Percentiles rank a stretch among this genome's conserved stretches.
phyloP scores from a whole-genome alignment of 192 early-diverging fungal species.

The Spizellomyces sp. region DNA sequence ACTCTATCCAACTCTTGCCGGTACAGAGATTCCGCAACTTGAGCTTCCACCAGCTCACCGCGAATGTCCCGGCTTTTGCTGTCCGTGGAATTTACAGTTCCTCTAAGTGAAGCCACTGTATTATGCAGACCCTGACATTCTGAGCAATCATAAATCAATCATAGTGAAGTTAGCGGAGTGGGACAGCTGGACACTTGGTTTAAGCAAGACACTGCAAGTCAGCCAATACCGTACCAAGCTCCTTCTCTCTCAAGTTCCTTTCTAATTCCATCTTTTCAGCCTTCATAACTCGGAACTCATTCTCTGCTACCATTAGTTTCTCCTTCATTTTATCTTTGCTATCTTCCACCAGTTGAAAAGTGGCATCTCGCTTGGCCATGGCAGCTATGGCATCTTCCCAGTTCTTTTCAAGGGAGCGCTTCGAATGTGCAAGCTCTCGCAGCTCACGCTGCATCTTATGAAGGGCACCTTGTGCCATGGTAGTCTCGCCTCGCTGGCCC shows the following conservation, averaged over 20 bases:
- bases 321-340: constrained; percentile 27
- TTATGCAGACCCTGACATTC: constrained; percentile 18
- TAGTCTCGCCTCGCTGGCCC: constrained; percentile 47
- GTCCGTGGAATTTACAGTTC: constrained; percentile 22
- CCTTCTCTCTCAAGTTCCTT: constrained; percentile 39
- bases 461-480: constrained; percentile 43
- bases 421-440: constrained; percentile 22
- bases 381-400: constrained; percentile 57
- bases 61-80: constrained; percentile 35
- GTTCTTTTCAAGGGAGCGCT: constrained; percentile 44
- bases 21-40: constrained; percentile 54
- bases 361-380: constrained; percentile 53
- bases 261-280: constrained; percentile 36
- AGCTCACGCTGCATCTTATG: constrained; percentile 50
- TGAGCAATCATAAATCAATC: background rate
- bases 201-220: constrained; percentile 3
- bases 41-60: constrained; percentile 43
- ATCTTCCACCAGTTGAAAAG: constrained; percentile 43
- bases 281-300: constrained; percentile 27
- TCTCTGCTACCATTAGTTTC: constrained; percentile 29
- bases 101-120: constrained; percentile 27
- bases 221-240: constrained; percentile 32
- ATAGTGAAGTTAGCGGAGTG: no score
- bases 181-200: background rate
- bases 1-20: constrained; percentile 48